Conservation (phyloP, 495 filamentous ascomycete species). For the Staphylotrichum longicolle region DNA sequence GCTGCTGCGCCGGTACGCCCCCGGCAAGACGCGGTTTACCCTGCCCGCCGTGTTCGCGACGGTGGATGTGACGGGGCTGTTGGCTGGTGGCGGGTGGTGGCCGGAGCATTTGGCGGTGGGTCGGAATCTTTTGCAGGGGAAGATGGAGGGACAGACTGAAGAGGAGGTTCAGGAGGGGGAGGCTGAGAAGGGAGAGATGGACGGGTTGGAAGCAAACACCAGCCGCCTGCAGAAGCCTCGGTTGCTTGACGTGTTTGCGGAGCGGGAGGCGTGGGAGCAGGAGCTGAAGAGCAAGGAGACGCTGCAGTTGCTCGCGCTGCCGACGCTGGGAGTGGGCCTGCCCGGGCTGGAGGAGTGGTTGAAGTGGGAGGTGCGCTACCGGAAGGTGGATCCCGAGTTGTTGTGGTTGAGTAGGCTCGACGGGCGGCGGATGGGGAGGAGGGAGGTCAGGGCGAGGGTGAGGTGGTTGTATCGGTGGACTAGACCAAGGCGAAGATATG, state of each 20-base stretch:
- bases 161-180: neutral
- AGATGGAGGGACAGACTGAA: neutral
- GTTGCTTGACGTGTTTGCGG: neutral
- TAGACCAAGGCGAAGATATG: neutral
- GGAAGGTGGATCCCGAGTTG: constrained; percentile 40
- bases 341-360: constrained; percentile 38
- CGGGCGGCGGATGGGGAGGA: neutral
- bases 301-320: constrained; percentile 47
- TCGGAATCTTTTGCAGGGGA: neutral
- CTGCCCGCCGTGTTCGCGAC: constrained; percentile 49
- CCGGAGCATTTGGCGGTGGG: constrained; percentile 10
- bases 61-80: constrained; percentile 21
- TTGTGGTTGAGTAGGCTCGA: constrained; percentile 22
- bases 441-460: constrained; percentile 4
- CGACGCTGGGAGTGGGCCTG: constrained; percentile 46
- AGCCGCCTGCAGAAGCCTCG: no score
- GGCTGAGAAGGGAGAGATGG: neutral
- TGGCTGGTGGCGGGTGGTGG: constrained; percentile 27
- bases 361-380: constrained; percentile 48
- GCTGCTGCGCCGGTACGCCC: constrained; percentile 44
- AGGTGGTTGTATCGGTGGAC: constrained; percentile 4
- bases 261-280: constrained; percentile 13
- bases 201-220: neutral
- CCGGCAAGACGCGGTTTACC: constrained; percentile 53
- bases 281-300: neutral